Percentiles rank a stretch among this genome's conserved stretches.
These are phyloP conservation scores for Dothistroma pini DNA, from an alignment of 2,329 filamentous ascomycete species.

Conservation along the genomic window DNA sequence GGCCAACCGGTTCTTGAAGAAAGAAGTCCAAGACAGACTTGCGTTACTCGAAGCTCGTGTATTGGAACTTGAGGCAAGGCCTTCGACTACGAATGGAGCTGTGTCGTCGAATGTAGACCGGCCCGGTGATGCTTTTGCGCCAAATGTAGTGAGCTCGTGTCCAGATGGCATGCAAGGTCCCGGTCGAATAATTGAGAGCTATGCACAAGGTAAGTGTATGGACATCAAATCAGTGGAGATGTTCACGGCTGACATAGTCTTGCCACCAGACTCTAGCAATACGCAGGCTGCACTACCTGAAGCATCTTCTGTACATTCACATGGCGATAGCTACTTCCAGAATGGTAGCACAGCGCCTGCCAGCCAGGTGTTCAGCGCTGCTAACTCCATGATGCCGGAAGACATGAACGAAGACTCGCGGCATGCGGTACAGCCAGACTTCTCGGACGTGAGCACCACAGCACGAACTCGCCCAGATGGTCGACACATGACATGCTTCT, in stretches of 20 bases:
- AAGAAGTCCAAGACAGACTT: slow-evolving; percentile 25
- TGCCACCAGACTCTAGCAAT: neutral
- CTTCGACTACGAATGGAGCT: neutral
- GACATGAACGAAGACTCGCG: neutral
- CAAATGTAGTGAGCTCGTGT: neutral
- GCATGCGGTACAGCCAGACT: slow-evolving; percentile 8
- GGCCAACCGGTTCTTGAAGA: slow-evolving; percentile 26
- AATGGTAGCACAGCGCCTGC: neutral
- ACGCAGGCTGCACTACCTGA: neutral
- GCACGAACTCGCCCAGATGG: slow-evolving; percentile 16
- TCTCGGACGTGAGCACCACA: slow-evolving; percentile 14
- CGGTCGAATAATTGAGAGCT: neutral
- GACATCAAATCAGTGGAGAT: neutral
- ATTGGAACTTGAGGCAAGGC: slow-evolving; percentile 14
- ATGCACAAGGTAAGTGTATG: neutral
- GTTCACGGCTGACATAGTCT: neutral
- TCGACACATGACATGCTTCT: slow-evolving; percentile 20
- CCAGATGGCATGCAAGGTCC: neutral
- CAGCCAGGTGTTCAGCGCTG: neutral
- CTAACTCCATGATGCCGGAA: neutral
- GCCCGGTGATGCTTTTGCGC: neutral
- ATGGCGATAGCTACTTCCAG: neutral
- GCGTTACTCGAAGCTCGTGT: slow-evolving; percentile 22
- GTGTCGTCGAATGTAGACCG: neutral
- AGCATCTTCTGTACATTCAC: neutral